Evolutionary conservation across 768 basidiomycete species (phyloP), one percentile per base, ranked within the genome.

Genomic region (Leucosporidium scottii): DNA sequence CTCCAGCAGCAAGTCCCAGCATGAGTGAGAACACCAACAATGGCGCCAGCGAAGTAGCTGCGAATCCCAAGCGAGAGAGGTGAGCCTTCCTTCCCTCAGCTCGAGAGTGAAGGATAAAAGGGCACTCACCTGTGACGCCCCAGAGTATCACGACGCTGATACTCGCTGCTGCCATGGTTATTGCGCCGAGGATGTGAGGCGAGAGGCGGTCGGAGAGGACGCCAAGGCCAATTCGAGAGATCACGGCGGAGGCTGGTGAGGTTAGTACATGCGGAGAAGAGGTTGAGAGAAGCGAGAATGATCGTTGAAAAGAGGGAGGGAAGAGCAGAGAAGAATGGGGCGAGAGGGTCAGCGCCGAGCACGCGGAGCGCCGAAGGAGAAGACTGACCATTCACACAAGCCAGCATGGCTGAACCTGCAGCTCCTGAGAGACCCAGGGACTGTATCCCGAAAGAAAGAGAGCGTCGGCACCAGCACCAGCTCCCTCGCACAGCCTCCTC

Each of bases 1-100:
- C 67, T 21, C 62, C 67, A 1, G 67, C 57, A 0, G 20, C 36
- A 1, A 68, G 53, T 10, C 67, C 67, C 23, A 63, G 20, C 0
- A 59, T 30, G 51, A 68, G 9, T 5, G 67, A 53, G 20, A 68
- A 68, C 8, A 68, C 62, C 21, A 68, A 27, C 6, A 68, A 36
- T 0, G 62, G 62, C 3, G 67, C 62, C 17, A 64, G 49, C 5
- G 50, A 39, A 6, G 66, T 67, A 1, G 66, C 60, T 64, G 28
- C 10, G 13, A 13, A 2, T 3, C 0, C 6, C 15, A 4, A 13
- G 1, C n/a, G 4, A 15, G 39, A 13, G 39, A 44, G 39, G 39
- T 44, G 8, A 44, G 39, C 39, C 15, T 44, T 36, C 34, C 34
- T 12, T 36, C 27, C 27, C 53, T 10, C 30, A 10, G 30, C 10